Percentiles rank a stretch among this genome's conserved stretches.
phyloP scores from a whole-genome alignment of 768 basidiomycete species.

The Tephrocybe sp. region DNA sequence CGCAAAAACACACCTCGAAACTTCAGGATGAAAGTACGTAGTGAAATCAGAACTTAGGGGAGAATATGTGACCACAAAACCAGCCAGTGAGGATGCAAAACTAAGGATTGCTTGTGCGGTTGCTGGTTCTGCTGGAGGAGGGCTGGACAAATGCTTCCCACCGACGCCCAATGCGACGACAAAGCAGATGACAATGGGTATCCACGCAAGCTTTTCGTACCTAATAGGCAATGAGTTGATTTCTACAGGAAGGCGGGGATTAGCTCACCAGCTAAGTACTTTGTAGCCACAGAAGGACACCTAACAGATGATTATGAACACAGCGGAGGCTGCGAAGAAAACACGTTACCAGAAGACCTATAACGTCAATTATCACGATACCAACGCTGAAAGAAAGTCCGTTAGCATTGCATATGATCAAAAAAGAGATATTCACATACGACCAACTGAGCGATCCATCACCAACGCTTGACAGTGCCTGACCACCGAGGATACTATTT shows the following conservation, averaged over 20 bases:
- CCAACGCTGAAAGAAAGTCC: conserved; percentile 55
- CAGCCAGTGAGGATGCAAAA: conserved; percentile 71
- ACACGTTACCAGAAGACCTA: conserved; percentile 62
- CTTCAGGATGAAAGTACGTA: conserved; percentile 60
- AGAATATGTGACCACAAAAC: conserved; percentile 68
- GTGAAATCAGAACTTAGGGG: conserved; percentile 73
- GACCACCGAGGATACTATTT: conserved; percentile 72
- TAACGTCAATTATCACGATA: conserved; percentile 72
- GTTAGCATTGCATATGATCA: neutral
- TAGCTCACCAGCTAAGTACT: conserved; percentile 41
- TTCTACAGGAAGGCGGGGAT: neutral
- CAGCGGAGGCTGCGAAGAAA: conserved; percentile 19
- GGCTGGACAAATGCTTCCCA: conserved; percentile 61
- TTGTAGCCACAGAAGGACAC: conserved; percentile 60
- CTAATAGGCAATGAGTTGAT: conserved; percentile 19
- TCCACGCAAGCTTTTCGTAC: conserved; percentile 77
- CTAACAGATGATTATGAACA: conserved; percentile 18
- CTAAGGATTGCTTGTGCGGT: conserved; percentile 54
- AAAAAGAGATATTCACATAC: conserved; percentile 24
- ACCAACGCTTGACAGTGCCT: conserved; percentile 42
- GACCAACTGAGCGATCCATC: conserved; percentile 42
- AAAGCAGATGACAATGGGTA: conserved; percentile 75
- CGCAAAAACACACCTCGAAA: conserved; percentile 44
- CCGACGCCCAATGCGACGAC: conserved; percentile 72
- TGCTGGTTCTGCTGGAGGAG: conserved; percentile 50